Conservation (phyloP, 805 yeast genomes). For the Ogataea methanolica region DNA sequence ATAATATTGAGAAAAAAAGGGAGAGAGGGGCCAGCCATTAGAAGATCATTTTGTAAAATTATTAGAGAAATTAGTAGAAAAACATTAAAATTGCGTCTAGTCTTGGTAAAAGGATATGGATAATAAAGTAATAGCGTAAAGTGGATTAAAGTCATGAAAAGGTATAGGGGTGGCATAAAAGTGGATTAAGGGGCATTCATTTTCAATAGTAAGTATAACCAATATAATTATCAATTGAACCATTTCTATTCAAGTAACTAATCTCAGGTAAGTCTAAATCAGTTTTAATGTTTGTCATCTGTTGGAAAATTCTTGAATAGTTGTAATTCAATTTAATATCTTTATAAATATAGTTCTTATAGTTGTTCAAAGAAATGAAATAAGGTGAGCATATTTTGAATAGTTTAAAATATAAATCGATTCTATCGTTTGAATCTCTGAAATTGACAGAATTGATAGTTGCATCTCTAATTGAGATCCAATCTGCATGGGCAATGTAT, state of each 20-base stretch:
- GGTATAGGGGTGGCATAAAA: background rate
- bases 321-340: slow-evolving; percentile 40
- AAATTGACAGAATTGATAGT: slow-evolving; percentile 45
- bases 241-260: slow-evolving; percentile 28
- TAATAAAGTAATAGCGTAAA: too few relatives aligned
- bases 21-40: too few relatives aligned
- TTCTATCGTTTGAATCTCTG: slow-evolving; percentile 37
- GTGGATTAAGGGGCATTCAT: background rate
- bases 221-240: slow-evolving; percentile 26
- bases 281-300: slow-evolving; percentile 33
- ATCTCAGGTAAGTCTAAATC: slow-evolving; percentile 40
- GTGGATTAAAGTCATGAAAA: too few relatives aligned
- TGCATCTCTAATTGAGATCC: slow-evolving; percentile 80
- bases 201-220: slow-evolving; percentile 21
- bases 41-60: too few relatives aligned
- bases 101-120: too few relatives aligned
- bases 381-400: slow-evolving; percentile 46
- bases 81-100: too few relatives aligned
- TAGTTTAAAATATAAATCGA: slow-evolving; percentile 48
- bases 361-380: slow-evolving; percentile 43
- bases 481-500: slow-evolving; percentile 76
- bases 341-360: slow-evolving; percentile 40
- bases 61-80: too few relatives aligned
- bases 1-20: too few relatives aligned
- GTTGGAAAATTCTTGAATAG: slow-evolving; percentile 34